Base-by-base conservation (phyloP, 2,329 filamentous ascomycete genomes). In the Passalora sequoiae region DNA sequence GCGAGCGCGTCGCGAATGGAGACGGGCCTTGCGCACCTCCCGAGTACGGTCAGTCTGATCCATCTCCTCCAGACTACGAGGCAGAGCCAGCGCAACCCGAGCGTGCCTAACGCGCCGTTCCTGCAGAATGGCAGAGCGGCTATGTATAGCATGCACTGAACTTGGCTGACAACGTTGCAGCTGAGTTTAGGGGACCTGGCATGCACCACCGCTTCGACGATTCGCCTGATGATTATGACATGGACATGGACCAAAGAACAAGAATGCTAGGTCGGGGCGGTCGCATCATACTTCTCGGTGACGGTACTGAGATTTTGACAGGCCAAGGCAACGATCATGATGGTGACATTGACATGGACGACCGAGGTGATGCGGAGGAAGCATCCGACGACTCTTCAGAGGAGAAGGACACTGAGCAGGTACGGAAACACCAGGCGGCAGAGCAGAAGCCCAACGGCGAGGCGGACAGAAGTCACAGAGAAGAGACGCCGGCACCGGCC, bases 1-100 rank as follows among this genome's bases (percentile, higher is more conserved):
- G 84, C 61, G 88, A 85, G 73, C 81, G 92, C 65, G 92, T 98
- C 68, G 87, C 89, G 59, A 89, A 91, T 66, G 92, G 91, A 69
- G 92, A 98, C 70, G 92, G 92, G 61, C 92, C 92, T 66, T 97
- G 91, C 75, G 92, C 92, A 68, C 92, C 92, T 70, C 92, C 91
- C 63, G 92, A 98, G 82, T 98, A 97, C 76, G 92, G 92, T 89
- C 91, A 83, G 88, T 80, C 72, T 67, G 63, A 64, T 58, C 63
- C 52, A 50, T 47, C 46, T 52, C 49, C 43, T 46, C 38, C 28
- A 21, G 6, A n/a, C 15, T 43, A 30, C n/a, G 17, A 32, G 29
- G 20, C 19, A 20, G 21, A 36, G 33, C 19, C 15, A 20, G 33
- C 33, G 19, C 20, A 36, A 8, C 6, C 33, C 19, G 19, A 21